These are phyloP conservation scores for Populus hybrid DNA, from an alignment of 441 rosid genomes.

Conservation along the genomic window DNA sequence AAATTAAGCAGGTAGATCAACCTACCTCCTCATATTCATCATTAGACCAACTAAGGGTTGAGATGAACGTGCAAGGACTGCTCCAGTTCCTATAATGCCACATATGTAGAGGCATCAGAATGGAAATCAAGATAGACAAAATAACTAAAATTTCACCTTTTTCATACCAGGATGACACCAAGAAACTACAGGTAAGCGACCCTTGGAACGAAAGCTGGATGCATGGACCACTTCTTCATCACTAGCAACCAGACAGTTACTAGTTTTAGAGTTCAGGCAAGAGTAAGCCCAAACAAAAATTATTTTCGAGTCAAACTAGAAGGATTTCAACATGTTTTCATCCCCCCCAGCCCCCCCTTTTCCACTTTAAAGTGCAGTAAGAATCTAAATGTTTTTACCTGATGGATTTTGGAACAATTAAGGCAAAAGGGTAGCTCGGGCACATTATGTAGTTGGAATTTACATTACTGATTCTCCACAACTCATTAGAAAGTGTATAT, in stretches of 20 bases:
- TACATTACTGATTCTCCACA: slow-evolving; percentile 82
- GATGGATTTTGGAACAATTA: slow-evolving; percentile 82
- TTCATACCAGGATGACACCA: slow-evolving; percentile 94
- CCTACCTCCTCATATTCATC: slow-evolving; percentile 97
- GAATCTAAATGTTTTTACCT: slow-evolving; percentile 48
- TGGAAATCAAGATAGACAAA: slow-evolving; percentile 3
- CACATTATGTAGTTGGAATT: slow-evolving; percentile 71
- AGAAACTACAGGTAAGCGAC: slow-evolving; percentile 86
- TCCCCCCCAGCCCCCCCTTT: not conserved
- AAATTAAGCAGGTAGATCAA: slow-evolving; percentile 19
- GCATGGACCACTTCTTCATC: slow-evolving; percentile 90
- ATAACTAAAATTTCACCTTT: slow-evolving; percentile 12
- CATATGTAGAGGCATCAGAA: slow-evolving; percentile 8
- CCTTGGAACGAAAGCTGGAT: slow-evolving; percentile 83
- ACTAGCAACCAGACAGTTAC: slow-evolving; percentile 41
- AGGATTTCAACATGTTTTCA: not conserved
- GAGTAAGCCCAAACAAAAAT: slow-evolving; percentile 5
- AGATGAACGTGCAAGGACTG: slow-evolving; percentile 97
- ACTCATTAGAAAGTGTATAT: slow-evolving; percentile 64
- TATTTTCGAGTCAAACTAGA: slow-evolving; percentile 1
- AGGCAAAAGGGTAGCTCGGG: slow-evolving; percentile 87
- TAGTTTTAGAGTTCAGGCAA: slow-evolving; percentile 20
- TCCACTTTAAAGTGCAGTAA: slow-evolving; percentile 9
- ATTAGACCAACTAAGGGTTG: slow-evolving; percentile 97
- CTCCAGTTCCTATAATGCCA: slow-evolving; percentile 64